Base-by-base conservation (phyloP, 1,284 basidiomycete species). In the Naganishia liquefaciens region DNA sequence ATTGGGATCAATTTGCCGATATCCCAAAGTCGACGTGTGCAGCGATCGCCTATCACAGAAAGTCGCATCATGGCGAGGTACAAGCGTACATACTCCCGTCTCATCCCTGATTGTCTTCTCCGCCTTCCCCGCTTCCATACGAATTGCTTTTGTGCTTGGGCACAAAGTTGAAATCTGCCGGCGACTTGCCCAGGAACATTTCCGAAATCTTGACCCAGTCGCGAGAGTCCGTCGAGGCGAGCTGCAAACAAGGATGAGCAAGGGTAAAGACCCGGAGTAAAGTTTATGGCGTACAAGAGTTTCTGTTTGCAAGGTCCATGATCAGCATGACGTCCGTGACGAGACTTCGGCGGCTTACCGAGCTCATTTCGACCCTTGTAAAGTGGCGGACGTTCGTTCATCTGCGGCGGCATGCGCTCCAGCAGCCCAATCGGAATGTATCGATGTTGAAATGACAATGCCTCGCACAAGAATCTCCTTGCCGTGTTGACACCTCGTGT, bases 131-230 rank as follows among this genome's bases (percentile, higher is more conserved):
- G 2, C 46, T 75, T 1, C 82, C 84, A 70, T 84, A 82, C 0
- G 86, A 80, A 70, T 87, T 88, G 66, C 86, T 87, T 76, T 87
- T 88, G 76, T 89, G 88, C 73, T 90, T 90, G 2, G 88, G 88
- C 6, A 81, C 81, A 76, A 91, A 91, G 5, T 80, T 77, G 82
- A 86, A 88, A 40, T 81, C 80, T 28, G 87, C 85, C 0, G 87
- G 88, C 1, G 83, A 81, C 51, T 84, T 86, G 1, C 90, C 90
- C 15, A 89, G 82, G 85, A 91, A 98, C 90, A 97, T 94, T 77
- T 96, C 92, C 0, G 89, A 90, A 39, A 99, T 87, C 78, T 87
- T 91, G 60, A 97, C 89, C 95, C 95, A 99, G 76, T 97, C 93
- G n/a, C 84, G 81, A 68, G 88, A 87, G 72, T 89, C 86, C 2